phyloP scores from a whole-genome alignment of 2,329 filamentous ascomycete species.

The Thielaviopsis punctulata region DNA sequence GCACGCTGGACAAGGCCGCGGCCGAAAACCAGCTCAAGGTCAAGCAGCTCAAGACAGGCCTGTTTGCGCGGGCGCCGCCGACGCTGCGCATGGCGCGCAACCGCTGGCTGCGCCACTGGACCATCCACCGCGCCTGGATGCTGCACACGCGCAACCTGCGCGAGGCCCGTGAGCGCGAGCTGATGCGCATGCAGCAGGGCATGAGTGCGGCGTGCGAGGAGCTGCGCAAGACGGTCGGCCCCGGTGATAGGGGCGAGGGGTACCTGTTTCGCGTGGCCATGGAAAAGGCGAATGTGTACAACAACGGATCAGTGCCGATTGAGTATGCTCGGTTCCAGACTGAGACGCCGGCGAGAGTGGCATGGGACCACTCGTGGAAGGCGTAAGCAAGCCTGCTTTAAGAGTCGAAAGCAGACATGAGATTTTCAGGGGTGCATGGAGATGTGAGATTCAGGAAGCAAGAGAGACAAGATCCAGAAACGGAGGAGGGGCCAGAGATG shows the following conservation, averaged over 20 bases:
- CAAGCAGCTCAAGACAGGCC: constrained; percentile 27
- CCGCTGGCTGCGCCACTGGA: constrained; percentile 88
- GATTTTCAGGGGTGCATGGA: too few species aligned
- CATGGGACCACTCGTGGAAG: constrained; percentile 95
- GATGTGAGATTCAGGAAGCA: too few species aligned
- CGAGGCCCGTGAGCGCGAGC: constrained; percentile 45
- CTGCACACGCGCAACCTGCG: constrained; percentile 57
- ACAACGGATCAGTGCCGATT: constrained; percentile 58
- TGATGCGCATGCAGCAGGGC: constrained; percentile 62
- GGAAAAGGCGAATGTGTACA: constrained; percentile 76
- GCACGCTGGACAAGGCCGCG: constrained; percentile 16
- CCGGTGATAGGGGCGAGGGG: constrained; percentile 41
- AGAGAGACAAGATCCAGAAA: too few species aligned
- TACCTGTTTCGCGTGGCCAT: constrained; percentile 75
- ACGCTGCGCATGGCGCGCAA: constrained; percentile 80
- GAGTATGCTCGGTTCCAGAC: constrained; percentile 80
- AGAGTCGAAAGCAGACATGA: neutral
- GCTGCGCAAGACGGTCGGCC: constrained; percentile 43
- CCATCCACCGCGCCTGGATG: constrained; percentile 91
- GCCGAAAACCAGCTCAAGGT: constrained; percentile 19
- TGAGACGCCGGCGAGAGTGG: constrained; percentile 57
- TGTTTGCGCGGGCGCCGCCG: constrained; percentile 34
- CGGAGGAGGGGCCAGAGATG: too few species aligned
- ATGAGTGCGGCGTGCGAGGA: constrained; percentile 81
- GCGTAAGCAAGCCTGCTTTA: constrained; percentile 20